Evolutionary conservation across 2,329 filamentous ascomycete genomes (phyloP), one percentile per base, ranked within the genome.

Genomic region (Cercospora canescens): DNA sequence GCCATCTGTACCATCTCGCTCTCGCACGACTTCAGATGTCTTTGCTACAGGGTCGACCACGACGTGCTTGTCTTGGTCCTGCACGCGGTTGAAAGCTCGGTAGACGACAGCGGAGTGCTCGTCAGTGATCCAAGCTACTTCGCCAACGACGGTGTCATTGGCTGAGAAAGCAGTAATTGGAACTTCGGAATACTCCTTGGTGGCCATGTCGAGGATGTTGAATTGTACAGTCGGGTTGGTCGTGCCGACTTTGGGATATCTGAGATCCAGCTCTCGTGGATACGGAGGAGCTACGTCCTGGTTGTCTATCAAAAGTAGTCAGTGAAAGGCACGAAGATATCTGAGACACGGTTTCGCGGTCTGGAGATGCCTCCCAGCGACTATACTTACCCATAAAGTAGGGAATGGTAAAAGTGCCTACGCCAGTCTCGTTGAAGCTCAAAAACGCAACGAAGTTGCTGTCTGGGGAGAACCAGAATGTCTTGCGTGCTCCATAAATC

Each of bases 231-330:
- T 89, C 0, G 89, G 89, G 72, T 91, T 91, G 67, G 83, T 89
- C 56, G 85, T 85, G 55, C 88, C 88, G 11, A 90, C 88, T 76
- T 91, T 91, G 50, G 89, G 89, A 69, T 91, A 91, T 12, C 88
- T 82, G 56, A 91, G 76, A 26, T 89, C 84, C 1, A 91, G 78
- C 69, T 90, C 85, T 0, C 81, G 76, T 1, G 89, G 88, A 72
- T 91, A 91, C 0, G 83, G 78, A 0, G 87, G 87, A 0, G 88
- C 86, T 14, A 87, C 75, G 26, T 84, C 77, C 65, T 86, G 76
- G 64, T 83, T 80, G 61, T 86, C 81, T n/a, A n/a, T n/a, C n/a
- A n/a, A n/a, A n/a, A n/a, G n/a, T n/a, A n/a, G n/a, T n/a, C n/a
- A n/a, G n/a, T n/a, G n/a, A n/a, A n/a, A n/a, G n/a, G n/a, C n/a